Base-by-base conservation (phyloP, 2,329 filamentous ascomycete genomes). In the Pyrenophora seminiperda region DNA sequence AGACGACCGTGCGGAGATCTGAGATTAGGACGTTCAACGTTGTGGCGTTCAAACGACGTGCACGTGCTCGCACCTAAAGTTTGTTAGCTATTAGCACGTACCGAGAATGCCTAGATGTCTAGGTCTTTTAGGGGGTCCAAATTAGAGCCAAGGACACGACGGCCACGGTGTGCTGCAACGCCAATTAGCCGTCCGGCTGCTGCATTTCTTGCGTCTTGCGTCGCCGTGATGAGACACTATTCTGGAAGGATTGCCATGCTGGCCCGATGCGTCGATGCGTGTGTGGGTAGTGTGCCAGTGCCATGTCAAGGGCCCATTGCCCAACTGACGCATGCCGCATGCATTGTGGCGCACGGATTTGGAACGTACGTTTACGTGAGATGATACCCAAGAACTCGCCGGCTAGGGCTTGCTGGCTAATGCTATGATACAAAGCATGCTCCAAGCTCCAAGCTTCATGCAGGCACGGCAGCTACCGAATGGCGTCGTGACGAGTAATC, bases 381-480 rank as follows among this genome's bases (percentile, higher is more conserved):
- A 42, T 42, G 34, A 42, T 47, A 39, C 29, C 31, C 45, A 36
- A 42, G 37, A 32, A 36, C 45, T 42, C 29, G 44, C 29, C 29
- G 39, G 39, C 44, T 39, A 31, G 50, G 47, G 32, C 50, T 27
- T 54, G 50, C 36, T 46, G 47, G 33, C 24, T n/a, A n/a, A n/a
- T n/a, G n/a, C n/a, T 18, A 40, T 51, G 51, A 46, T 42, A 54
- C 42, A 43, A 52, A 40, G 52, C 37, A 49, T 52, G 52, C 48
- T 32, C 48, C 44, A 27, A 53, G 52, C 48, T 32, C 48, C 44
- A 27, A 53, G 53, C 53, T 53, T 31, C 48, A 47, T 54, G 53
- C 50, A 56, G 51, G 53, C 47, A 53, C 53, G 50, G 53, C 53
- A 47, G 50, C 50, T 54, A 43, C 53, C 45, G 49, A 45, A 46